Base-by-base conservation (phyloP, 2,329 filamentous ascomycete species). In the Aspergillus carbonarius region DNA sequence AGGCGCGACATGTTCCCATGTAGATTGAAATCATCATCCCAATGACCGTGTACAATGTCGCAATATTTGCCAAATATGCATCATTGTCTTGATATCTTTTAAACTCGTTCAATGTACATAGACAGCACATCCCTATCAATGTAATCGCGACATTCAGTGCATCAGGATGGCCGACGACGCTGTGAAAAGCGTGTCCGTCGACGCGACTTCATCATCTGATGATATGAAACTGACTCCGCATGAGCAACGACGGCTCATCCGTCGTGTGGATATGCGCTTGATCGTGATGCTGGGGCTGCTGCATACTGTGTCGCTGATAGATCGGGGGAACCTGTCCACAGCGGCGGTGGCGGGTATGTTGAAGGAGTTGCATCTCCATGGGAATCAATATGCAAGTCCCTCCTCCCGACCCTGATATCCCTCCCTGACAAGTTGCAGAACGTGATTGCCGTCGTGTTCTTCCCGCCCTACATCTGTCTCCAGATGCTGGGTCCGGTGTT, bases 341-440 rank as follows among this genome's bases (percentile, higher is more conserved):
- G 63, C 65, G 30, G 50, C 58, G 1, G 48, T 67, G 5, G 60
- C 65, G 5, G 65, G 63, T 2, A 66, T 67, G 65, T 47, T 54
- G 27, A 34, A 58, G 34, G 54, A 62, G 13, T 25, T 60, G 27
- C 44, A 54, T 13, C 50, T 62, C 8, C 39, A 55, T 20, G 55
- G 58, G 5, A 58, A 44, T 20, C 56, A 54, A 61, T 66, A 66
- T 42, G 63, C 64, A 20, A 42, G 62, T 44, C 20, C 4, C 8
- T n/a, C 15, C 6, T 20, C 20, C 10, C 20, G 5, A 4, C 5
- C 7, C 12, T 17, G n/a, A 8, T 27, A 6, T 44, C 13, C 4
- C 23, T 6, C 32, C 17, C 40, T 30, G 34, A 27, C n/a, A 17
- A 15, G 13, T 6, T n/a, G 7, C 27, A 65, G 63, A 64, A 55